Conservation (phyloP, 805 yeast genomes). For the Zygosaccharomyces gambellarensis region DNA sequence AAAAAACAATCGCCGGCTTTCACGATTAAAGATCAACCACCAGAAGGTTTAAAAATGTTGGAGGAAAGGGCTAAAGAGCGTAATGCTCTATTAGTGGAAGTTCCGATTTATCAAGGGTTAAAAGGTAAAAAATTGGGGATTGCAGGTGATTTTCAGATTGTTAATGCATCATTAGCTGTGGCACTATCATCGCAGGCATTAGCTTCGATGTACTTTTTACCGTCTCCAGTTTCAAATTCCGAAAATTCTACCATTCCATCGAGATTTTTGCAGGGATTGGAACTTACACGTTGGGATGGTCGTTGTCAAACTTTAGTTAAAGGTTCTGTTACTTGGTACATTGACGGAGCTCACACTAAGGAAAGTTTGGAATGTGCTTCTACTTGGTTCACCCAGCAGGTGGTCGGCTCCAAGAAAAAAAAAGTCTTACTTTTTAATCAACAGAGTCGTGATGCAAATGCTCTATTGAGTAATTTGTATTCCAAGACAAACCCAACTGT, state of each 20-base stretch:
- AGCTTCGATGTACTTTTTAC: conserved; percentile 40
- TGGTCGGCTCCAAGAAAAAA: conserved; percentile 16
- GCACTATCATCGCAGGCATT: conserved; percentile 62
- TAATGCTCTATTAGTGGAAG: conserved; percentile 46
- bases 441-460: conserved; percentile 81
- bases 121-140: conserved; percentile 54
- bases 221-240: conserved; percentile 19
- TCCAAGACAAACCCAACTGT: conserved; percentile 39
- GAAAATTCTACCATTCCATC: conserved; percentile 38
- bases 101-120: conserved; percentile 41
- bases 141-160: conserved; percentile 76
- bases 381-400: conserved; percentile 57
- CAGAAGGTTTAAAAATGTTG: conserved; percentile 51
- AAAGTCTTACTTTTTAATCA: conserved; percentile 80
- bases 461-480: conserved; percentile 53
- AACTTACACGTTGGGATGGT: conserved; percentile 84
- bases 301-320: conserved; percentile 70
- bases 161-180: conserved; percentile 85
- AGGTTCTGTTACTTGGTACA: conserved; percentile 58
- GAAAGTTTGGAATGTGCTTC: conserved; percentile 85
- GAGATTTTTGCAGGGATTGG: conserved; percentile 55
- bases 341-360: conserved; percentile 94
- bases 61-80: conserved; percentile 66
- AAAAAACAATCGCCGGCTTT: conserved; percentile 64
- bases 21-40: conserved; percentile 55